Evolutionary conservation across 495 filamentous ascomycete species (phyloP), one percentile per base, ranked within the genome.

Genomic region (Terfezia claveryi): DNA sequence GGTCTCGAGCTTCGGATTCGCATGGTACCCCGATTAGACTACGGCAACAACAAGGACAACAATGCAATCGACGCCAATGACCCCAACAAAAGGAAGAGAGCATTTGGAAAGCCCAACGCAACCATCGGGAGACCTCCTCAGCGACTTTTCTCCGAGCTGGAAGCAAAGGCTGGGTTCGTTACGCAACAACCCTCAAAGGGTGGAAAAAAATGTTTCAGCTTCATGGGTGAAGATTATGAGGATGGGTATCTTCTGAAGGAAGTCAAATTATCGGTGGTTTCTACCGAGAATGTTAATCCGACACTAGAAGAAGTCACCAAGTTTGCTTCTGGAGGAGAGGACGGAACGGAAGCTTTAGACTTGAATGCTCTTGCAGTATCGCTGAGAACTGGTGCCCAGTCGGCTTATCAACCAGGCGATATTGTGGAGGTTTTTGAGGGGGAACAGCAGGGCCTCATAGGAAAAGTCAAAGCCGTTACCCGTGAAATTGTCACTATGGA

Each of bases 241-340:
- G 84, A 92, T 62, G 92, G 92, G 10, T 95, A 92, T 70, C 78
- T 89, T 37, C 79, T 94, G 64, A 94, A 95, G 69, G 86, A 92
- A 53, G 81, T 94, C 72, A 91, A 87, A 61, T 80, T 96, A 52
- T 84, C 86, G 59, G 75, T 82, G 61, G 70, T 99, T 44, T 74
- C 76, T 17, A 82, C 85, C 23, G 85, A 85, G 63, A 80, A 88
- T 62, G 92, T 96, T 49, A 91, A 92, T 63, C 92, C 92, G 4
- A 83, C 82, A 0, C 72, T 99, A 36, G 91, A 95, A 67, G 92
- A 99, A 65, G 91, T 96, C 12, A 89, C 87, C 10, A 83, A 78
- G 68, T 96, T 96, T 67, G 81, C 87, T n/a, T 60, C 63, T 5
- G 81, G 83, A 11, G 78, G 76, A 36, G 89, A 93, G 54, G 89